Evolutionary conservation across 2,329 filamentous ascomycete species (phyloP), one percentile per base, ranked within the genome.

Genomic region (Ophiostoma tasmaniense): DNA sequence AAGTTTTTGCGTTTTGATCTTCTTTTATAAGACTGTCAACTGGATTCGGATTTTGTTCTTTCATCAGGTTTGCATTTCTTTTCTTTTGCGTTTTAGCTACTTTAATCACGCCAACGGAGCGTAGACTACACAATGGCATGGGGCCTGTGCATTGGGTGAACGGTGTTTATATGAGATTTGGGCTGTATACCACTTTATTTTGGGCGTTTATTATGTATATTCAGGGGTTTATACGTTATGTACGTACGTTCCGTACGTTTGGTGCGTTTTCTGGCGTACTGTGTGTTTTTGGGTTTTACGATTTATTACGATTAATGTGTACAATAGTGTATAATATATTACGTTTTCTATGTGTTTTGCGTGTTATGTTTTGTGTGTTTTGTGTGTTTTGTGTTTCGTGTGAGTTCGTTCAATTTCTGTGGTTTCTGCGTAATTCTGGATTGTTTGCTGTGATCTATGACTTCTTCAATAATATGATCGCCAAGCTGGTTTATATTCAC

Each of bases 311-410:
- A n/a, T 71, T 45, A 28, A 55, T 55, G 50, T 55, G 50, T 55
- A 55, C 25, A 55, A 55, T 55, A 55, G 50, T 69, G 71, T 72
- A 70, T 72, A 73, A 71, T 74, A 72, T 71, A 55, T 55, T 55
- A 25, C 37, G 52, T 50, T 68, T 62, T 7, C 42, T 45, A 45
- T 45, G 17, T 45, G 42, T 45, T 45, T 45, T 45, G 17, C 42
- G 42, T 45, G 55, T 33, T 67, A 14, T 68, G 55, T 67, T 30
- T 28, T 66, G 20, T 52, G n/a, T 33, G 52, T 28, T 70, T 30
- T 50, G 35, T 22, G 55, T 5, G 62, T 30, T 64, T 33, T 28
- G 14, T 37, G 11, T n/a, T 62, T 8, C 1, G 17, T 30, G 13
- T 33, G 33, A 33, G 5, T 33, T 33, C 33, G 30, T 33, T 3